phyloP scores from a whole-genome alignment of 2,329 filamentous ascomycete genomes.

The Chrysoporthe puriensis region DNA sequence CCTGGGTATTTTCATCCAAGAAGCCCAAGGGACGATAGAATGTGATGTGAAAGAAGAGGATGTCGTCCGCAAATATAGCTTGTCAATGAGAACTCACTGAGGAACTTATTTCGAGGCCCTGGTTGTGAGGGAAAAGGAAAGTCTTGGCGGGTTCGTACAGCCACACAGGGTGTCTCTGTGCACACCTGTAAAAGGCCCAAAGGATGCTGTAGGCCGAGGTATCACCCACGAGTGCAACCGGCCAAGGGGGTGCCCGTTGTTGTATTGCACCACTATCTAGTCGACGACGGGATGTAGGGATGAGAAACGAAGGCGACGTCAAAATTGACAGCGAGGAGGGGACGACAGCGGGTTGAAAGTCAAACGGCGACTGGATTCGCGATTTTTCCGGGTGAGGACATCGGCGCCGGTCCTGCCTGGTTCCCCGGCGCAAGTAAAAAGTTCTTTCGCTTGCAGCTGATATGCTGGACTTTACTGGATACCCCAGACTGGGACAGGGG shows the following conservation, averaged over 20 bases:
- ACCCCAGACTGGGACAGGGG: background rate
- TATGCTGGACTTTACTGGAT: background rate
- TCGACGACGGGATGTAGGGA: background rate
- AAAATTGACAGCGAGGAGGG: background rate
- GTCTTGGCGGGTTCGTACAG: background rate
- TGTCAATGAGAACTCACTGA: background rate
- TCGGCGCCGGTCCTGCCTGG: constrained; percentile 4
- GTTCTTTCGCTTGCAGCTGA: constrained; percentile 6
- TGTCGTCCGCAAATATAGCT: background rate
- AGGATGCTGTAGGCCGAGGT: background rate
- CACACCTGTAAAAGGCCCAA: background rate
- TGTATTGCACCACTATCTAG: background rate
- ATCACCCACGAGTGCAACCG: background rate
- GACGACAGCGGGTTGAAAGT: background rate
- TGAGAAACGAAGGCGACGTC: background rate
- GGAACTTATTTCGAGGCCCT: background rate
- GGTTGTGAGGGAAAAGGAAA: background rate
- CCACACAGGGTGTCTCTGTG: background rate
- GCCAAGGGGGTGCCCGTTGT: background rate
- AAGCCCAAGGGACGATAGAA: background rate
- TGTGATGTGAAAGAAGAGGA: background rate
- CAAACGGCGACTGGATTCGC: constrained; percentile 4
- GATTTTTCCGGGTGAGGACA: background rate
- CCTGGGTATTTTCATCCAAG: background rate
- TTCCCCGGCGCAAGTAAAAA: background rate